A percentile compares a stretch with the other conserved stretches of the same genome.
Evolutionary conservation across 805 yeast species (phyloP).

Genomic region (Candida fluviatilis): DNA sequence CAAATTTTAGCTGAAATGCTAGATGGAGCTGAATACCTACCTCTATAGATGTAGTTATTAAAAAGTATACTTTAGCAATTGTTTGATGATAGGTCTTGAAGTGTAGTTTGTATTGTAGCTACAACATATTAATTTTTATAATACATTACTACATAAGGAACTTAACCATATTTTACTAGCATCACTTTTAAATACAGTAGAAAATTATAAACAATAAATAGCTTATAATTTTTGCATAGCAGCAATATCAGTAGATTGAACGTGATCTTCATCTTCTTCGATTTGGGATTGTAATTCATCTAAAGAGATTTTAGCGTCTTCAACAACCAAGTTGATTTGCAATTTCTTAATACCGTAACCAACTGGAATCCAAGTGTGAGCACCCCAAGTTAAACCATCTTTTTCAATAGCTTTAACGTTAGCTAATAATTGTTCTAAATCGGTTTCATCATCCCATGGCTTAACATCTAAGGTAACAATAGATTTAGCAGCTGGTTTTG

Average conservation of each 20-base stretch:
- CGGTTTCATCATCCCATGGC: conserved; percentile 99
- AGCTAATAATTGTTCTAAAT: conserved; percentile 82
- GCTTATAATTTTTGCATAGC: conserved; percentile 96
- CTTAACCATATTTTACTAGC: background rate
- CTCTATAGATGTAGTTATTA: conserved; percentile 17
- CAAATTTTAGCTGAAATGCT: conserved; percentile 40
- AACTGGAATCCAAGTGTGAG: conserved; percentile 89
- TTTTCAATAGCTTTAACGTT: conserved; percentile 78
- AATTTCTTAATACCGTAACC: conserved; percentile 99
- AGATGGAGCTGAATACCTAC: conserved; percentile 49
- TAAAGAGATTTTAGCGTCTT: conserved; percentile 92
- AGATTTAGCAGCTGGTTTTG: conserved; percentile 98
- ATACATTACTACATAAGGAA: conserved; percentile 3
- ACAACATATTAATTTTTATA: background rate
- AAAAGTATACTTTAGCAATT: background rate
- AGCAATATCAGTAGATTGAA: conserved; percentile 97
- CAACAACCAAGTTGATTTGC: conserved; percentile 97
- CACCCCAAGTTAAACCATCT: conserved; percentile 99
- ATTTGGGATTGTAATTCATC: conserved; percentile 77
- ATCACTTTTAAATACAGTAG: conserved; percentile 5
- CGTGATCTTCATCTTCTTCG: conserved; percentile 97
- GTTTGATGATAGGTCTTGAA: too few species aligned
- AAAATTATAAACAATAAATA: background rate
- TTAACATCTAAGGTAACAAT: conserved; percentile 94
- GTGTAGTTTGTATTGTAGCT: too few species aligned